phyloP scores from a whole-genome alignment of 2,329 filamentous ascomycete species.

The Epichloe sp. region DNA sequence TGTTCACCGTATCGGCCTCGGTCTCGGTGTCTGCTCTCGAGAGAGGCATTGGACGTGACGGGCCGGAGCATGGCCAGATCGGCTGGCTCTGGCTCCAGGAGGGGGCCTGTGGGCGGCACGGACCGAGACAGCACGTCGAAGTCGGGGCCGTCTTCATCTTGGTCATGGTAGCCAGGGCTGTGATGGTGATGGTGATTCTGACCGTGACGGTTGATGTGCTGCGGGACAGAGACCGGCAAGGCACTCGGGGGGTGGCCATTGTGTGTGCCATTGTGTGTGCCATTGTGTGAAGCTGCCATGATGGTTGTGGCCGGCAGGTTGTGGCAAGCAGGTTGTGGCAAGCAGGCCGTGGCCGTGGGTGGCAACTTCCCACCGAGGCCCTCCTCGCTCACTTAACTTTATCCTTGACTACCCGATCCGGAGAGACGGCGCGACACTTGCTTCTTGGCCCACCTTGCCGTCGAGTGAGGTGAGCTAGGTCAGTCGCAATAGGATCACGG shows the following conservation, averaged over 20 bases:
- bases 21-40: not conserved
- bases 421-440: no score
- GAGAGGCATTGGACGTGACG: conserved; percentile 6
- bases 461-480: no score
- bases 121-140: conserved; percentile 23
- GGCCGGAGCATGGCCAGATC: conserved; percentile 26
- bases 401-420: no score
- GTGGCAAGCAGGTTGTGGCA: not conserved
- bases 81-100: conserved; percentile 28
- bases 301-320: not conserved
- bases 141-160: conserved; percentile 1
- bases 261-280: not conserved
- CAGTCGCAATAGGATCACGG: no score
- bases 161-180: not conserved
- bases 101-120: conserved; percentile 22
- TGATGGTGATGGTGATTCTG: not conserved
- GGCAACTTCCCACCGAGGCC: no score
- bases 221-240: not conserved
- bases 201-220: not conserved
- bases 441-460: no score
- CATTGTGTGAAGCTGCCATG: not conserved
- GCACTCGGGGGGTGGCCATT: not conserved
- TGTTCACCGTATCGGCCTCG: not conserved
- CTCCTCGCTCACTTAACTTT: no score
- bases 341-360: no score